phyloP scores from a whole-genome alignment of 768 basidiomycete genomes.

The Termitomyces sp. region DNA sequence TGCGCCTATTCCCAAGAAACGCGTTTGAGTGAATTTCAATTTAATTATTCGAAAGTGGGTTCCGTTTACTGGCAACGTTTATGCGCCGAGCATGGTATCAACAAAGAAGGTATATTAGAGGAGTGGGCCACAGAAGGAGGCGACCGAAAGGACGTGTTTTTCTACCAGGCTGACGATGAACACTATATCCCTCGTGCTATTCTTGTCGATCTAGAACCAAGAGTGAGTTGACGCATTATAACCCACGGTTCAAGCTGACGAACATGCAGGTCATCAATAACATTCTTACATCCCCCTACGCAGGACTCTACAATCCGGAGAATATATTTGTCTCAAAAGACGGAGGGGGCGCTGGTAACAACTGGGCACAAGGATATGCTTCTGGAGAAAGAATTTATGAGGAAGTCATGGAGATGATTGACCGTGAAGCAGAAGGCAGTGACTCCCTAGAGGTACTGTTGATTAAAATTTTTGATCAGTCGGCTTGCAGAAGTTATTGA shows the following conservation, averaged over 20 bases:
- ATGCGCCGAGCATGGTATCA: slow-evolving; percentile 98
- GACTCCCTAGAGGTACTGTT: slow-evolving; percentile 85
- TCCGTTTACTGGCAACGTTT: slow-evolving; percentile 98
- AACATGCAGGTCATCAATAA: slow-evolving; percentile 86
- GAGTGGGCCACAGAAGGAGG: slow-evolving; percentile 96
- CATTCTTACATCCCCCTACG: slow-evolving; percentile 84
- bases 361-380: slow-evolving; percentile 95
- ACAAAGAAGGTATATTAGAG: slow-evolving; percentile 90
- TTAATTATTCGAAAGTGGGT: slow-evolving; percentile 58
- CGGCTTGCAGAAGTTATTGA: not conserved
- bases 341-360: slow-evolving; percentile 98
- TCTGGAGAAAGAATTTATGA: slow-evolving; percentile 90
- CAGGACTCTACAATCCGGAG: slow-evolving; percentile 93
- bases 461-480: not conserved
- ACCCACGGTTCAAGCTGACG: slow-evolving; percentile 7
- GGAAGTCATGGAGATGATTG: slow-evolving; percentile 98
- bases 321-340: slow-evolving; percentile 96
- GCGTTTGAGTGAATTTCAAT: not conserved
- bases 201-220: slow-evolving; percentile 91
- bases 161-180: slow-evolving; percentile 99
- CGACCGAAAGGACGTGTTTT: slow-evolving; percentile 98
- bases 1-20: slow-evolving; percentile 30
- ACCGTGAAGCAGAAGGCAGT: slow-evolving; percentile 95
- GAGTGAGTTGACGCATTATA: slow-evolving; percentile 47
- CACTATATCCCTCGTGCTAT: slow-evolving; percentile 98